Evolutionary conservation across 73 alveolate species (phyloP), one percentile per base, ranked within the genome.

Genomic region (Halteria grandinella): DNA sequence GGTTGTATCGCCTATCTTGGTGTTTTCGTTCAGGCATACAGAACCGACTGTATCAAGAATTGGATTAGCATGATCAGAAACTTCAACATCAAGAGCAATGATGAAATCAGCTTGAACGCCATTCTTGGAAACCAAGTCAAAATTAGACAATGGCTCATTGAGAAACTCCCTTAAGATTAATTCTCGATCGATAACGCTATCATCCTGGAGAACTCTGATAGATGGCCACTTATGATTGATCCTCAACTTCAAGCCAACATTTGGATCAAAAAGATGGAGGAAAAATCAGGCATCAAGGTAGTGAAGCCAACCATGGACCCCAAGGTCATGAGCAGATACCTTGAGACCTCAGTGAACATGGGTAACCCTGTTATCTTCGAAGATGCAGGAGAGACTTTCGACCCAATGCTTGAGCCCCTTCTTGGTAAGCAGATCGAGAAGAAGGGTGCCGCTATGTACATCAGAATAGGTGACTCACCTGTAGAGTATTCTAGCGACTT

Each of bases 1-100:
- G 99, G 99, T 17, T 93, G 97, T 63, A 94, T 97, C 47, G 98
- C 99, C 29, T 98, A 98, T 83, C 89, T 98, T 41, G 99, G 99
- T 37, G 99, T 98, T 8, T 98, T 98, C 89, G 89, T 98, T 5
- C 78, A 89, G 43, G 86, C 95, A 8, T 96, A 98, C 89, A 93
- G 99, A 91, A 92, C 93, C 29, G 97, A 95, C 58, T 89, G 98
- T 11, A 92, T 96, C 40, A 87, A 82, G 60, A 87, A 76, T 58
- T 98, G 99, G 99, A 75, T 85, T 31, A 69, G 59, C 11, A 54
- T 90, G 83, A 71, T 90, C 17, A 62, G 36, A 15, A 60, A 75
- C 48, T 90, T 85, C 47, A 32, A 86, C 31, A 79, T 89, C 57
- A 71, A 62, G 49, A 45, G 93, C 34, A 84, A 82, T 23, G 85